Evolutionary conservation across 306 rosid species (phyloP).

Genomic region (Corylus heterophylla): DNA sequence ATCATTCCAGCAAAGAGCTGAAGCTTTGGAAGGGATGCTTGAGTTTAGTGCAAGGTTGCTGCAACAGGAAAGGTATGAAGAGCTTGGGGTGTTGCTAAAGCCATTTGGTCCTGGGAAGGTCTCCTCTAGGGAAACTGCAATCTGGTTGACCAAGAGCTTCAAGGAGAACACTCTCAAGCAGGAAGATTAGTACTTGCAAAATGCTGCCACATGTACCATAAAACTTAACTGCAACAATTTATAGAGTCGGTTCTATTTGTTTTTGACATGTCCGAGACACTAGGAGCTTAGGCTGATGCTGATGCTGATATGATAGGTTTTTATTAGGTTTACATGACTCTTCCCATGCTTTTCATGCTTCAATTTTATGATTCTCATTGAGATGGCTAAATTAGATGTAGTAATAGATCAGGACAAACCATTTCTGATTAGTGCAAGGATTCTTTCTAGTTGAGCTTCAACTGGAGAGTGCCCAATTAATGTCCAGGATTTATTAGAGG

Average conservation of each 20-base stretch:
- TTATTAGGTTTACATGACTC: neutral
- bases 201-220: slow-evolving; percentile 31
- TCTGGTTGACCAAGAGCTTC: slow-evolving; percentile 96
- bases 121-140: slow-evolving; percentile 98
- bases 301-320: slow-evolving; percentile 41
- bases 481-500: neutral
- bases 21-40: slow-evolving; percentile 95
- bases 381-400: neutral
- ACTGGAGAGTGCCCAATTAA: neutral
- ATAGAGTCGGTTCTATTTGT: slow-evolving; percentile 28
- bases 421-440: neutral
- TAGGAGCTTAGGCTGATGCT: slow-evolving; percentile 40
- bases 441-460: neutral
- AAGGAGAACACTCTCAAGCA: slow-evolving; percentile 66
- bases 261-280: slow-evolving; percentile 29
- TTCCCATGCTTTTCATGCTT: neutral
- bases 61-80: slow-evolving; percentile 82
- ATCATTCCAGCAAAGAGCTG: slow-evolving; percentile 88
- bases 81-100: slow-evolving; percentile 92
- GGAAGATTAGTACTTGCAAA: slow-evolving; percentile 42
- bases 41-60: slow-evolving; percentile 97
- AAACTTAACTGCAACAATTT: slow-evolving; percentile 23
- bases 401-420: neutral
- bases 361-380: neutral
- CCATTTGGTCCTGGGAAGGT: slow-evolving; percentile 97